phyloP scores from a whole-genome alignment of 2,329 filamentous ascomycete species.

The Chaetomium sp. region DNA sequence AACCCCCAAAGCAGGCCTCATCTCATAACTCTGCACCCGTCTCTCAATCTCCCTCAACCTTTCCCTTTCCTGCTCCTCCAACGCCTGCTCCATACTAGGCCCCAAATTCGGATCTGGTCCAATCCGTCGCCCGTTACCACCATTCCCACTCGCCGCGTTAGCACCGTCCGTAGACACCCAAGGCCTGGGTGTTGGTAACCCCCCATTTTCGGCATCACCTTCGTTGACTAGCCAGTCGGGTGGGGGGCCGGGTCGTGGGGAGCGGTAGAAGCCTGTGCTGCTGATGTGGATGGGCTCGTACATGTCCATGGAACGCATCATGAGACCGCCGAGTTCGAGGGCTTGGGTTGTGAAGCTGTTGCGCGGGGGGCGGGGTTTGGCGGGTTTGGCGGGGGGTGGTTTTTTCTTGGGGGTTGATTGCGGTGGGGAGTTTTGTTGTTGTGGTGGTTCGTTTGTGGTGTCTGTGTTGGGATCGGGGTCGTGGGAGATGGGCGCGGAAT shows the following conservation, averaged over 20 bases:
- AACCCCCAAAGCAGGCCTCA: conserved; percentile 8
- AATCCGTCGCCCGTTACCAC: background rate
- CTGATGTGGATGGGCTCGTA: conserved; percentile 29
- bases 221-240: no score
- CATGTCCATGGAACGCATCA: conserved; percentile 43
- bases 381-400: no score
- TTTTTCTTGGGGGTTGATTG: no score
- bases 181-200: no score
- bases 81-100: no score
- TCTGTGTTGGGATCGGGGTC: background rate
- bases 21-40: conserved; percentile 34
- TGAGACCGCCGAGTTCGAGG: conserved; percentile 38
- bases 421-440: background rate
- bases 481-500: conserved; percentile 28
- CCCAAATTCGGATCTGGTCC: background rate
- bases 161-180: background rate
- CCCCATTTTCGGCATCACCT: no score
- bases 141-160: background rate
- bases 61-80: background rate
- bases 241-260: background rate
- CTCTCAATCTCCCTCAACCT: conserved; percentile 2
- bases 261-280: background rate
- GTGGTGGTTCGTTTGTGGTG: background rate
- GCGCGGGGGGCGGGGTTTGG: background rate
- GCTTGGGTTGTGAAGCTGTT: conserved; percentile 45